phyloP scores from a whole-genome alignment of 495 filamentous ascomycete species.

The Tuber indicum region DNA sequence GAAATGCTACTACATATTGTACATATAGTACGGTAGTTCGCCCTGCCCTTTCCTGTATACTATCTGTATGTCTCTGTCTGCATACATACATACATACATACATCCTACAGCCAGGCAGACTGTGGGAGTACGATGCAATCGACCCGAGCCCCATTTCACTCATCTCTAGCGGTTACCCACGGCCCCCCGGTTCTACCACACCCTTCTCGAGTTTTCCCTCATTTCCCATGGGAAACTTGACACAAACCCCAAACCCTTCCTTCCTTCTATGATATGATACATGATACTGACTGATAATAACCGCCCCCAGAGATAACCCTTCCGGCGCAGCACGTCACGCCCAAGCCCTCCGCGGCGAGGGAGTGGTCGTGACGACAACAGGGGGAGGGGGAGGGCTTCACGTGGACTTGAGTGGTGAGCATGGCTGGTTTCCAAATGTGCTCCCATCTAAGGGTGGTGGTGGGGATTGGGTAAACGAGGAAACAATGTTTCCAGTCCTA shows the following conservation, averaged over 20 bases:
- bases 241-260: slow-evolving; percentile 21
- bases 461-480: slow-evolving; percentile 18
- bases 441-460: slow-evolving; percentile 50
- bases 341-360: slow-evolving; percentile 58
- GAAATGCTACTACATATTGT: not conserved
- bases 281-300: slow-evolving; percentile 17
- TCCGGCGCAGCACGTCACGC: slow-evolving; percentile 66
- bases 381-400: slow-evolving; percentile 63
- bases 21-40: not conserved
- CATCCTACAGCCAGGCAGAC: not conserved
- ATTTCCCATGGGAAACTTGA: not conserved
- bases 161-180: not conserved
- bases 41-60: slow-evolving; percentile 11
- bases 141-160: not conserved
- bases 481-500: slow-evolving; percentile 4
- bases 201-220: not conserved
- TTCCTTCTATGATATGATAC: not conserved
- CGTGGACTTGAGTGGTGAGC: slow-evolving; percentile 56
- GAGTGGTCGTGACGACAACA: slow-evolving; percentile 55
- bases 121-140: not conserved
- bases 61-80: not conserved
- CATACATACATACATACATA: not conserved
- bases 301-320: slow-evolving; percentile 50
- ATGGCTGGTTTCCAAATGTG: slow-evolving; percentile 68
- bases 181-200: not conserved